These are phyloP conservation scores for Suillus cothurnatus DNA, from an alignment of 768 basidiomycete species.

Conservation along the genomic window DNA sequence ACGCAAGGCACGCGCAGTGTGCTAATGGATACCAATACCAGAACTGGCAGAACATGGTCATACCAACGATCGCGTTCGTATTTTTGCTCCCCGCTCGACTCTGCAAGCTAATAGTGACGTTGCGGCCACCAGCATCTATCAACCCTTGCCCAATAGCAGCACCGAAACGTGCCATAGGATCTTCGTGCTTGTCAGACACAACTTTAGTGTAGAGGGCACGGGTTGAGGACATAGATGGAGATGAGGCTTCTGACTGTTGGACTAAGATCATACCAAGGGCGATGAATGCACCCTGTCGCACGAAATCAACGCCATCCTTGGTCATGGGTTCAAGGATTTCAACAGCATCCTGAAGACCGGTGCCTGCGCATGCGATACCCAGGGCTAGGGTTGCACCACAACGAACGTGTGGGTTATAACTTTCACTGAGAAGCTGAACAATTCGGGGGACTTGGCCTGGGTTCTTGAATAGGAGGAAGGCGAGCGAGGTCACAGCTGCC, in stretches of 20 bases:
- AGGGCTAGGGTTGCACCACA: slow-evolving; percentile 96
- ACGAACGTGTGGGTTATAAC: slow-evolving; percentile 98
- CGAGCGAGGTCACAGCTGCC: slow-evolving; percentile 93
- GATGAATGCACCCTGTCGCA: slow-evolving; percentile 95
- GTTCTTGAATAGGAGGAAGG: slow-evolving; percentile 96
- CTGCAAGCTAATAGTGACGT: slow-evolving; percentile 92
- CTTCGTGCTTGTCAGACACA: slow-evolving; percentile 95
- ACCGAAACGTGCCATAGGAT: slow-evolving; percentile 98
- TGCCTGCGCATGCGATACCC: slow-evolving; percentile 97
- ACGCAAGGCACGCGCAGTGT: slow-evolving; percentile 89
- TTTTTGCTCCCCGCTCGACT: slow-evolving; percentile 92
- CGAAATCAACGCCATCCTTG: slow-evolving; percentile 97
- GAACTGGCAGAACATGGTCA: slow-evolving; percentile 97
- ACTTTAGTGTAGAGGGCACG: slow-evolving; percentile 90
- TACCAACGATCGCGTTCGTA: slow-evolving; percentile 95
- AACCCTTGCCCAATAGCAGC: slow-evolving; percentile 95
- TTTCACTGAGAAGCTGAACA: slow-evolving; percentile 95
- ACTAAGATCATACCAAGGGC: slow-evolving; percentile 96
- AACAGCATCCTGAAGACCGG: slow-evolving; percentile 89
- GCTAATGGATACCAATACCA: slow-evolving; percentile 99
- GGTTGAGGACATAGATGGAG: slow-evolving; percentile 76
- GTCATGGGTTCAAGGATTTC: slow-evolving; percentile 98
- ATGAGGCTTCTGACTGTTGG: slow-evolving; percentile 91
- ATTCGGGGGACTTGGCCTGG: slow-evolving; percentile 95
- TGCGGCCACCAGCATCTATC: slow-evolving; percentile 96